A percentile compares a stretch with the other conserved stretches of the same genome.
phyloP scores from a whole-genome alignment of 305 asterid genomes.

The Fraxinus albicans region DNA sequence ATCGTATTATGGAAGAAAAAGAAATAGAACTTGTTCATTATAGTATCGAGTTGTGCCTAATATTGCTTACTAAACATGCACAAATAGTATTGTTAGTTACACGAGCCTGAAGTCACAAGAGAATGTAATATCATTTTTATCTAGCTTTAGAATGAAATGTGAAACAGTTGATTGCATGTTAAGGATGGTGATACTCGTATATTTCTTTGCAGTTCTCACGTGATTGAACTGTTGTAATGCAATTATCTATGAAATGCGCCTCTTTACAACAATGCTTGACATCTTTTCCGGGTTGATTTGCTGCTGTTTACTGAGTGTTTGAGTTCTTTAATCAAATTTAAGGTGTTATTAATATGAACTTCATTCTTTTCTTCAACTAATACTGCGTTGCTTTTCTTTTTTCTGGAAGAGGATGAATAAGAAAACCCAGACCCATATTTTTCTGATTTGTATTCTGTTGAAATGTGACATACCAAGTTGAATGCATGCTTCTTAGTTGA shows the following conservation, averaged over 20 bases:
- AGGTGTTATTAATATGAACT: neutral
- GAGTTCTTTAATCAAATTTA: neutral
- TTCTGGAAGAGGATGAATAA: neutral
- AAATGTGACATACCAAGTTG: neutral
- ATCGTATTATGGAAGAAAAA: neutral
- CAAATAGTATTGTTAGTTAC: neutral
- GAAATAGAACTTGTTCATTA: neutral
- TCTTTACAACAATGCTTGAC: neutral
- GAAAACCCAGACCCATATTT: neutral
- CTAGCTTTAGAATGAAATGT: constrained; percentile 18
- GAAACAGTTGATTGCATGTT: neutral
- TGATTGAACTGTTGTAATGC: neutral
- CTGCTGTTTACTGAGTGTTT: neutral
- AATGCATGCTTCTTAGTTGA: neutral
- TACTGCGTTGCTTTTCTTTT: neutral
- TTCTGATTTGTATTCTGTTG: neutral
- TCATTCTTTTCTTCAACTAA: neutral
- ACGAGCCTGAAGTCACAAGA: neutral
- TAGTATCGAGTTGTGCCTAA: neutral
- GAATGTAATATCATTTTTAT: neutral
- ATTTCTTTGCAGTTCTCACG: neutral
- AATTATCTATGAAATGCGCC: neutral
- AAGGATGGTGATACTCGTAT: neutral
- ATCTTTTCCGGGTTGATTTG: neutral
- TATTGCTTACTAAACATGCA: neutral